phyloP scores from a whole-genome alignment of 148 eudicot genomes.

The Silene uniflora region DNA sequence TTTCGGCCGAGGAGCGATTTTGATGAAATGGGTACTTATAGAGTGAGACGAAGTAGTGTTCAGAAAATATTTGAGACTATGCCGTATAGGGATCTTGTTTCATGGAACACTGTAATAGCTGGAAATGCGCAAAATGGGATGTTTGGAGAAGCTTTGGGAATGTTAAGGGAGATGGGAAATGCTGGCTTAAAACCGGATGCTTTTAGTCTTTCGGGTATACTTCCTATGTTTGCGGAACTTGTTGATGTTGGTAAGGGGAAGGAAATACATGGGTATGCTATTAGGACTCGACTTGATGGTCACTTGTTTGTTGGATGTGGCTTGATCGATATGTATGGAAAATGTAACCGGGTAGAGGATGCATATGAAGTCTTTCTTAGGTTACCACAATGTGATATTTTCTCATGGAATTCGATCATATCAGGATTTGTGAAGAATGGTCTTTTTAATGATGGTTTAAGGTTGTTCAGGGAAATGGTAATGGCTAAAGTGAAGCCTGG shows the following conservation, averaged over 20 bases:
- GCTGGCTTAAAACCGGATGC: conserved; percentile 51
- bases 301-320: conserved; percentile 58
- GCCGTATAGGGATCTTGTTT: conserved; percentile 57
- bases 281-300: conserved; percentile 45
- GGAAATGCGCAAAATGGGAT: conserved; percentile 67
- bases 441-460: conserved; percentile 60
- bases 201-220: conserved; percentile 61
- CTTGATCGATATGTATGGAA: conserved; percentile 84
- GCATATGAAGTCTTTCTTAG: conserved; percentile 43
- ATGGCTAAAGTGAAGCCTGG: conserved; percentile 48
- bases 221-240: conserved; percentile 57
- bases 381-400: conserved; percentile 46
- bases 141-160: conserved; percentile 51
- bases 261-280: conserved; percentile 70
- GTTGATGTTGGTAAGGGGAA: conserved; percentile 54
- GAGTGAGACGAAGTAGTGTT: conserved; percentile 33
- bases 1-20: conserved; percentile 10
- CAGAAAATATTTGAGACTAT: conserved; percentile 68
- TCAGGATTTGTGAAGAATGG: conserved; percentile 81
- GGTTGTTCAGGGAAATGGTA: conserved; percentile 66
- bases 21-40: conserved; percentile 1
- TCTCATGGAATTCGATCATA: conserved; percentile 70
- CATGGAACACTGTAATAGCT: conserved; percentile 76
- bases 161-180: conserved; percentile 54
- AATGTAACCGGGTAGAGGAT: conserved; percentile 52